Evolutionary conservation across 306 rosid genomes (phyloP).

Genomic region (Dicorynia guianensis): DNA sequence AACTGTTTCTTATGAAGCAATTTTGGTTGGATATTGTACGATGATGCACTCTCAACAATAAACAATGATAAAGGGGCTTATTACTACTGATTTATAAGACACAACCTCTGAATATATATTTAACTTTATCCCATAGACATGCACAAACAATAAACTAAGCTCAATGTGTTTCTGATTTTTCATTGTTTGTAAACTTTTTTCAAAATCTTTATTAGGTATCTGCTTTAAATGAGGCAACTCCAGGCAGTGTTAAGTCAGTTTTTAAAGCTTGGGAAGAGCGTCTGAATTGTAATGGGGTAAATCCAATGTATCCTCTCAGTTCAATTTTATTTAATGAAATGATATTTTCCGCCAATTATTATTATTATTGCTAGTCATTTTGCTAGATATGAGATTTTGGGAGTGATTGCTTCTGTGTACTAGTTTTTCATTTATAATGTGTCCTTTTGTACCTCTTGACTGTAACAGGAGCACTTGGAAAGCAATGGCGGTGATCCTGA

Average conservation of each 20-base stretch:
- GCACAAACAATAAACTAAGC: neutral
- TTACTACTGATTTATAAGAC: too few relatives aligned
- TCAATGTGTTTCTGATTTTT: too few relatives aligned
- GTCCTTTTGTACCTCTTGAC: slow-evolving; percentile 33
- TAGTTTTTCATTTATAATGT: neutral
- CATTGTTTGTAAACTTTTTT: neutral
- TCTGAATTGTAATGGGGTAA: slow-evolving; percentile 77
- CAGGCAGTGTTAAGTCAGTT: slow-evolving; percentile 85
- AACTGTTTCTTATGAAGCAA: too few relatives aligned
- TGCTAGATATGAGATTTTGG: neutral
- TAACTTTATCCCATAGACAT: neutral
- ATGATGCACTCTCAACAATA: too few relatives aligned
- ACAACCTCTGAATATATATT: too few relatives aligned
- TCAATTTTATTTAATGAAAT: neutral
- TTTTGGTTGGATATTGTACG: too few relatives aligned
- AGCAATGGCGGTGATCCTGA: slow-evolving; percentile 99
- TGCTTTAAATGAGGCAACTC: slow-evolving; percentile 91
- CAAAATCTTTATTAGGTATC: slow-evolving; percentile 58
- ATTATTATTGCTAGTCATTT: neutral
- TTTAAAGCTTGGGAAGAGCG: slow-evolving; percentile 98
- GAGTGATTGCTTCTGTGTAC: neutral
- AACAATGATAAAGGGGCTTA: too few relatives aligned
- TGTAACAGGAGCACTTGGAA: slow-evolving; percentile 78
- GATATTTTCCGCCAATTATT: neutral
- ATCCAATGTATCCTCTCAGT: slow-evolving; percentile 19